These are phyloP conservation scores for Tarenaya hassleriana DNA, from an alignment of 345 rosid species.

Conservation along the genomic window DNA sequence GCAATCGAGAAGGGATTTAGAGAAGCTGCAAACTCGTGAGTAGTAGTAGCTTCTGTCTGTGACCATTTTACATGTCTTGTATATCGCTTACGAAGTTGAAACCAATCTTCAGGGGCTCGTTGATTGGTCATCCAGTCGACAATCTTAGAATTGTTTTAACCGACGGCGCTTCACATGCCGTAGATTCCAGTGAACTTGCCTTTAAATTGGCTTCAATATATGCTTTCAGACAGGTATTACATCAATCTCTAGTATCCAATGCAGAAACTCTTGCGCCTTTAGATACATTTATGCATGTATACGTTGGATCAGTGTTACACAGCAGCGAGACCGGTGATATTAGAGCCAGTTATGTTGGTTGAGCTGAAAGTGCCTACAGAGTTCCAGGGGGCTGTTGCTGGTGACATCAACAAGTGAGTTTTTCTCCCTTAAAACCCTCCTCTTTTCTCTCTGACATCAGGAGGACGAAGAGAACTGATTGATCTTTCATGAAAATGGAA, in stretches of 20 bases:
- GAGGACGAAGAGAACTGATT: no score
- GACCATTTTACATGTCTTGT: background rate
- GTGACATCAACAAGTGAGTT: conserved; percentile 91
- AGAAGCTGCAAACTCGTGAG: conserved; percentile 99
- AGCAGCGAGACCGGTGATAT: conserved; percentile 81
- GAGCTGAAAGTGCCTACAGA: conserved; percentile 95
- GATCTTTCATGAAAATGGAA: no score
- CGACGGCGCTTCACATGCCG: conserved; percentile 92
- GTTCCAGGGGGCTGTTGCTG: conserved; percentile 94
- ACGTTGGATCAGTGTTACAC: conserved; percentile 51
- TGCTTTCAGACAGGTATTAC: conserved; percentile 76
- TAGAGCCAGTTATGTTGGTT: conserved; percentile 94
- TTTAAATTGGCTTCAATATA: conserved; percentile 94
- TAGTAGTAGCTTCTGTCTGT: conserved; percentile 11
- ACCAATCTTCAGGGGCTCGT: conserved; percentile 61
- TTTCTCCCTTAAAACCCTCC: background rate
- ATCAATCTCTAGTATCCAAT: background rate
- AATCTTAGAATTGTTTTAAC: conserved; percentile 72
- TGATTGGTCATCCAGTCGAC: conserved; percentile 96
- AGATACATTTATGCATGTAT: conserved; percentile 3
- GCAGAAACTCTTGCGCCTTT: background rate
- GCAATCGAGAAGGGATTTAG: conserved; percentile 96
- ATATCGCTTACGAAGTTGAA: background rate
- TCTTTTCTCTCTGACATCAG: no score
- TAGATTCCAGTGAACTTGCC: conserved; percentile 98